These are phyloP conservation scores for Metschnikowia cerradonensis DNA, from an alignment of 805 yeast species.

Conservation along the genomic window DNA sequence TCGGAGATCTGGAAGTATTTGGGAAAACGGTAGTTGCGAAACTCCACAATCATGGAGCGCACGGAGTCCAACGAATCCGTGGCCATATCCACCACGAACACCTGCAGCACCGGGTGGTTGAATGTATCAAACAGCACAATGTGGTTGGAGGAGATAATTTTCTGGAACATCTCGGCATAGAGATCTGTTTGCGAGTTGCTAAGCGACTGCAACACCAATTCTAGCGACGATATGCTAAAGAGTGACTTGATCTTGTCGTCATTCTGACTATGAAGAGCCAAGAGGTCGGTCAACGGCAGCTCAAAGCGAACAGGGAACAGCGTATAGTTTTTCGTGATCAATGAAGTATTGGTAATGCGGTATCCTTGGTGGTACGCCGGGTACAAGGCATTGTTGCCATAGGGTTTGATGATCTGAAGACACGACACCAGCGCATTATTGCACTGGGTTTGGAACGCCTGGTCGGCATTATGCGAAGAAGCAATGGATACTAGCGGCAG, in stretches of 20 bases:
- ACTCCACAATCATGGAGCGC: conserved; percentile 49
- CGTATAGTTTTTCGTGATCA: conserved; percentile 45
- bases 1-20: conserved; percentile 65
- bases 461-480: conserved; percentile 45
- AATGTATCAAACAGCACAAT: conserved; percentile 79
- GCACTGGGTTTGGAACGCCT: conserved; percentile 39
- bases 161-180: conserved; percentile 55
- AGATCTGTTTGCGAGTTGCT: conserved; percentile 20
- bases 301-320: conserved; percentile 57
- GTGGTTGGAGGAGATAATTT: conserved; percentile 53
- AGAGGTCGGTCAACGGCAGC: conserved; percentile 36
- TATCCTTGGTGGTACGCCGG: conserved; percentile 37
- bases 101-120: conserved; percentile 78
- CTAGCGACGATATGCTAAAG: conserved; percentile 38
- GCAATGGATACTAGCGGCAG: conserved; percentile 52
- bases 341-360: conserved; percentile 49
- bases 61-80: conserved; percentile 53
- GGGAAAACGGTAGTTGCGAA: conserved; percentile 51
- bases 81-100: conserved; percentile 58
- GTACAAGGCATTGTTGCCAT: conserved; percentile 51
- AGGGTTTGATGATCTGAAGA: conserved; percentile 49
- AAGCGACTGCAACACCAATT: conserved; percentile 20
- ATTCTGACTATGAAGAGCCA: conserved; percentile 27
- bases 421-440: conserved; percentile 34
- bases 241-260: conserved; percentile 20